Conservation (phyloP, 164 flowering plant genomes). For the Aristolochia californica region DNA sequence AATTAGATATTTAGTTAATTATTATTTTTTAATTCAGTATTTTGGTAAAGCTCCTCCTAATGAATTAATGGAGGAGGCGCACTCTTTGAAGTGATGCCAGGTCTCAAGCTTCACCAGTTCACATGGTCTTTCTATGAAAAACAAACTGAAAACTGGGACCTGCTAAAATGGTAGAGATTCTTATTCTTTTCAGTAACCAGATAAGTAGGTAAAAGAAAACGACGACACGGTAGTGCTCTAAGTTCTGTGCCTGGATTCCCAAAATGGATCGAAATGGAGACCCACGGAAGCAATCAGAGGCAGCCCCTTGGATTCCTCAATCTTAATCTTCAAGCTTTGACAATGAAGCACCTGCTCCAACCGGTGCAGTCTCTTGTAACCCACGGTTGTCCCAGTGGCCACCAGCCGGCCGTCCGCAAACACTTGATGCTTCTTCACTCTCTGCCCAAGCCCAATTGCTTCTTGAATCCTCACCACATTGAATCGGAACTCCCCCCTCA, state of each 20-base stretch:
- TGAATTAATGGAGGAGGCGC: too few relatives aligned
- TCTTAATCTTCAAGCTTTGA: constrained; percentile 30
- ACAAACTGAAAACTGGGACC: too few relatives aligned
- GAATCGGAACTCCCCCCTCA: constrained; percentile 37
- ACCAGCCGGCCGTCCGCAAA: constrained; percentile 48
- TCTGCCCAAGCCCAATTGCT: constrained; percentile 85
- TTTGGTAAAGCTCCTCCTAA: too few relatives aligned
- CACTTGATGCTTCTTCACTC: constrained; percentile 53
- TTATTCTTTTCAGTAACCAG: too few relatives aligned
- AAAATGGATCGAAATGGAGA: constrained; percentile 67
- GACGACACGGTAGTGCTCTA: too few relatives aligned
- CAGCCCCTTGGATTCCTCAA: constrained; percentile 37
- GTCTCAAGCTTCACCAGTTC: too few relatives aligned
- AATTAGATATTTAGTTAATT: too few relatives aligned
- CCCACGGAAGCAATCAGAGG: constrained; percentile 79
- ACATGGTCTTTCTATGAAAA: too few relatives aligned
- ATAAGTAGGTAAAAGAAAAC: too few relatives aligned
- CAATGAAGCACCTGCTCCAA: constrained; percentile 40
- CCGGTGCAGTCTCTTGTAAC: constrained; percentile 87
- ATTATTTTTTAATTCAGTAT: too few relatives aligned
- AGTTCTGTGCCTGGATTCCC: constrained; percentile 9
- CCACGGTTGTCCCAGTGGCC: constrained; percentile 65
- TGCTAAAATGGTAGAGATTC: too few relatives aligned
- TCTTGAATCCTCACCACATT: constrained; percentile 89
- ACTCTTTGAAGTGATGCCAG: too few relatives aligned